These are phyloP conservation scores for Raphanus raphanistrum DNA, from an alignment of 345 rosid genomes.

Conservation along the genomic window DNA sequence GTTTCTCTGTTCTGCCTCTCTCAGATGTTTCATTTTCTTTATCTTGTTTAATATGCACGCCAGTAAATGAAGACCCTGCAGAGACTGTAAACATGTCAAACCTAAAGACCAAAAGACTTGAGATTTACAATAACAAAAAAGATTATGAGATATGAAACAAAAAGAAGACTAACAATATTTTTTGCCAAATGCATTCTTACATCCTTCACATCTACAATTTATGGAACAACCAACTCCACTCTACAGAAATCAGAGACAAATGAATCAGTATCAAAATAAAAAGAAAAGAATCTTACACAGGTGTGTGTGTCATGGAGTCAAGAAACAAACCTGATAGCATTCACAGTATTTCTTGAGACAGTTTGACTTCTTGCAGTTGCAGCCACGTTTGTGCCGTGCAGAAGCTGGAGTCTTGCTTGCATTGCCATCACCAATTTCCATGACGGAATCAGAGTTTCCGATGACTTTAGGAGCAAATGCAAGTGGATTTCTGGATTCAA, in stretches of 20 bases:
- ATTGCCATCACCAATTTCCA: conserved; percentile 61
- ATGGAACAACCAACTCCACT: conserved; percentile 97
- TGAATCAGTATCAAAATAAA: conserved; percentile 30
- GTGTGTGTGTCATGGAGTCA: conserved; percentile 9
- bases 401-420: conserved; percentile 84
- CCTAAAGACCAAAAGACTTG: background rate
- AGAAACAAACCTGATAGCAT: conserved; percentile 85
- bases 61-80: conserved; percentile 51
- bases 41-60: conserved; percentile 50
- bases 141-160: background rate
- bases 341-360: conserved; percentile 97
- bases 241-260: conserved; percentile 37
- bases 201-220: conserved; percentile 95
- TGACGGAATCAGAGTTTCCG: conserved; percentile 53
- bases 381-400: conserved; percentile 90
- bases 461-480: conserved; percentile 99
- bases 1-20: conserved; percentile 21
- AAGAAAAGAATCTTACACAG: background rate
- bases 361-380: conserved; percentile 95
- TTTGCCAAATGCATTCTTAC: conserved; percentile 82
- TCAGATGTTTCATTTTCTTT: conserved; percentile 63
- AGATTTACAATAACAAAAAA: background rate
- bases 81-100: conserved; percentile 26
- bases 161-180: conserved; percentile 62
- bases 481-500: conserved; percentile 92